phyloP scores from a whole-genome alignment of 805 yeast species.

The Teunomyces aglyptinius region DNA sequence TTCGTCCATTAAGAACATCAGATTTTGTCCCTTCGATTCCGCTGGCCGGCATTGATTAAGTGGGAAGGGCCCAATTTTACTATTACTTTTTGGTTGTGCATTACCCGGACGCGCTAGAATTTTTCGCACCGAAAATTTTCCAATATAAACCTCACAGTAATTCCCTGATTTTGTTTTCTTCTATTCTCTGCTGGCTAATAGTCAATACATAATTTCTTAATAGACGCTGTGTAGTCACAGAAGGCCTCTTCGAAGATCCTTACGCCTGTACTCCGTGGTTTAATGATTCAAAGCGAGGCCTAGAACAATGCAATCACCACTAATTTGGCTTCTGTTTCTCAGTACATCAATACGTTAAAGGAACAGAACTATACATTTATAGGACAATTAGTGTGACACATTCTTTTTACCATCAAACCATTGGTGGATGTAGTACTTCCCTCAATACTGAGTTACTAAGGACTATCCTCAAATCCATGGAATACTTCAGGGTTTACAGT shows the following conservation, averaged over 20 bases:
- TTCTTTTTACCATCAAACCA: neutral
- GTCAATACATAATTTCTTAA: neutral
- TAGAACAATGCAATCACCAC: slow-evolving; percentile 19
- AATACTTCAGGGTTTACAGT: too few relatives aligned
- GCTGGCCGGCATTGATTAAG: slow-evolving; percentile 2
- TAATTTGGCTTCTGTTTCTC: slow-evolving; percentile 17
- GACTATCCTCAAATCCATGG: too few relatives aligned
- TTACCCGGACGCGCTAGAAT: slow-evolving; percentile 5
- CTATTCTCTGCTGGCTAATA: neutral
- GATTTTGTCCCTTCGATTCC: slow-evolving; percentile 49
- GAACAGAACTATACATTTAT: slow-evolving; percentile 23
- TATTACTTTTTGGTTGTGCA: slow-evolving; percentile 3
- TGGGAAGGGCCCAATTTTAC: slow-evolving; percentile 1
- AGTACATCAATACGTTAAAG: slow-evolving; percentile 19
- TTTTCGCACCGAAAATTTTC: neutral
- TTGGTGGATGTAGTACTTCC: neutral
- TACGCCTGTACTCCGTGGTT: slow-evolving; percentile 26
- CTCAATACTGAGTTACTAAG: too few relatives aligned
- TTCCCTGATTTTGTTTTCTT: neutral
- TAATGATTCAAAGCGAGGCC: slow-evolving; percentile 37
- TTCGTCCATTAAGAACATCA: slow-evolving; percentile 61
- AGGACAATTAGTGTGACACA: slow-evolving; percentile 35
- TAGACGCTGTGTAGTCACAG: slow-evolving; percentile 2
- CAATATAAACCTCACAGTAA: neutral
- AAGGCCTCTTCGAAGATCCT: slow-evolving; percentile 35